Percentiles rank a stretch among this genome's conserved stretches.
phyloP scores from a whole-genome alignment of 805 yeast genomes.

The Saccharomycodes ludwigii region DNA sequence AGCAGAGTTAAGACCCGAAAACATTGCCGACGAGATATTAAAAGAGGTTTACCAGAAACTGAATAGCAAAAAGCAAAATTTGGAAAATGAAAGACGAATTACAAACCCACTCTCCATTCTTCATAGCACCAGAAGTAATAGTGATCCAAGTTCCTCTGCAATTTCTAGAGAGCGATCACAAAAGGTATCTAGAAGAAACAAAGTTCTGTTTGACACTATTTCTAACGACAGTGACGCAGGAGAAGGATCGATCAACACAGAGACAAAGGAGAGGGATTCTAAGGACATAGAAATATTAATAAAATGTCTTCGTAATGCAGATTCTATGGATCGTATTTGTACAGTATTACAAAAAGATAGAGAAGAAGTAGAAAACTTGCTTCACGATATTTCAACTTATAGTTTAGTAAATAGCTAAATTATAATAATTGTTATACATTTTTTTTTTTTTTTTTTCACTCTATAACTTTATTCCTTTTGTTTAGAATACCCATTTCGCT shows the following conservation, averaged over 20 bases:
- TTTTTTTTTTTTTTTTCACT: background rate
- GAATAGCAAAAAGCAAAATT: constrained; percentile 5
- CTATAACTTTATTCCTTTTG: background rate
- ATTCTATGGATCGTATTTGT: constrained; percentile 54
- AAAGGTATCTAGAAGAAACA: constrained; percentile 9
- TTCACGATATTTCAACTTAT: constrained; percentile 39
- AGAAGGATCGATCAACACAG: constrained; percentile 7
- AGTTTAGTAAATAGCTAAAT: constrained; percentile 30
- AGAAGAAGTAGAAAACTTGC: constrained; percentile 37
- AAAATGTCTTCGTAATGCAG: constrained; percentile 37
- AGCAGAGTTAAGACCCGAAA: background rate
- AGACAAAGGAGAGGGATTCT: constrained; percentile 12
- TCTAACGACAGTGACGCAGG: constrained; percentile 5
- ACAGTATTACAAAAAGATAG: constrained; percentile 51
- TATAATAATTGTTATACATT: background rate
- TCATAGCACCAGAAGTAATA: background rate
- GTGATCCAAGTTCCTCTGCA: background rate
- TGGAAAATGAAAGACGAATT: background rate
- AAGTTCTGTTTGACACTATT: constrained; percentile 17
- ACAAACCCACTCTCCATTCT: constrained; percentile 3
- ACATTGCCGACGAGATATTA: constrained; percentile 19
- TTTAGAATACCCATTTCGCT: background rate
- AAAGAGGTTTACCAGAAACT: constrained; percentile 19
- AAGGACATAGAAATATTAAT: constrained; percentile 23
- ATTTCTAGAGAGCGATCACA: constrained; percentile 5